Percentiles rank a stretch among this genome's conserved stretches.
These are phyloP conservation scores for Alternaria conjuncta DNA, from an alignment of 2,329 filamentous ascomycete species.

Conservation along the genomic window DNA sequence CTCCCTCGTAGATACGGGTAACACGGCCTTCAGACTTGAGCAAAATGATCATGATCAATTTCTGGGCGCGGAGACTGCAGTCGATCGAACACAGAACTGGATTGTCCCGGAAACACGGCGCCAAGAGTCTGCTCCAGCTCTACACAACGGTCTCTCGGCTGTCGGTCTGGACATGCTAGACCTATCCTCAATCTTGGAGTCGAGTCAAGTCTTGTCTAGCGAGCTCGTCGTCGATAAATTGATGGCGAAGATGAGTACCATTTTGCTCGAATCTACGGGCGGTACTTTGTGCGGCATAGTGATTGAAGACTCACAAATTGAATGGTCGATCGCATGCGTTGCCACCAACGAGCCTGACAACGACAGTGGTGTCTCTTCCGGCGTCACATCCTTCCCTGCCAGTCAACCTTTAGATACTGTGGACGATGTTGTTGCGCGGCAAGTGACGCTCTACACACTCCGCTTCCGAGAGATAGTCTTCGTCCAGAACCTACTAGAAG, in stretches of 20 bases:
- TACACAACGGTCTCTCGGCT: conserved; percentile 70
- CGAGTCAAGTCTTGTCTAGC: conserved; percentile 80
- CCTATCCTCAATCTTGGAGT: conserved; percentile 77
- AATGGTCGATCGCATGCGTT: conserved; percentile 76
- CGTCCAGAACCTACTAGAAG: conserved; percentile 73
- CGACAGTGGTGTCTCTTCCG: conserved; percentile 40
- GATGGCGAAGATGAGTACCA: conserved; percentile 80
- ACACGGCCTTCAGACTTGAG: conserved; percentile 52
- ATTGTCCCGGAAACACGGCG: conserved; percentile 53
- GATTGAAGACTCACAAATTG: conserved; percentile 69
- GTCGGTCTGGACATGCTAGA: conserved; percentile 79
- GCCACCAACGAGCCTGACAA: conserved; percentile 67
- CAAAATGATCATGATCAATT: conserved; percentile 52
- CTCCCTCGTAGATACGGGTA: conserved; percentile 61
- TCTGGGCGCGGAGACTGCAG: conserved; percentile 47
- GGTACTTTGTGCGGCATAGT: conserved; percentile 76
- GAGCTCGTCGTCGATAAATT: conserved; percentile 77
- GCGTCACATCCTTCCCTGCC: conserved; percentile 70
- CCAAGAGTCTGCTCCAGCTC: conserved; percentile 56
- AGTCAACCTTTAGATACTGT: conserved; percentile 67
- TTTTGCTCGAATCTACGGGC: conserved; percentile 79
- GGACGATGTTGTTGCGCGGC: conserved; percentile 74
- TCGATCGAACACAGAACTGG: conserved; percentile 58
- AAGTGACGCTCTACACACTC: conserved; percentile 77
- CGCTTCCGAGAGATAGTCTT: conserved; percentile 79